phyloP scores from a whole-genome alignment of 495 filamentous ascomycete species.

The Hypoxylon trugodes region DNA sequence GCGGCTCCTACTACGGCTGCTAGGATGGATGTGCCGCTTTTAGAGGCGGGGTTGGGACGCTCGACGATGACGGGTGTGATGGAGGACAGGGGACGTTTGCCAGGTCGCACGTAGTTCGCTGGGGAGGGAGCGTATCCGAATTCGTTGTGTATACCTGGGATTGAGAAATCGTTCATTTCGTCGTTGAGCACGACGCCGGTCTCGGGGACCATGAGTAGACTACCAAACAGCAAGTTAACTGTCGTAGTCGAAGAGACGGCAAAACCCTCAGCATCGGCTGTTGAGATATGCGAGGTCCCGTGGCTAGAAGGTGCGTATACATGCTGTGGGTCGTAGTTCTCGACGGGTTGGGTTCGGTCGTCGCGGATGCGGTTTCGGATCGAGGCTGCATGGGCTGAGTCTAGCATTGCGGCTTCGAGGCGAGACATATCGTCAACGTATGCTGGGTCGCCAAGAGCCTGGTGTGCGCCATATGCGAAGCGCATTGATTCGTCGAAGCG shows the following conservation, averaged over 20 bases:
- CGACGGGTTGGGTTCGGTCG: slow-evolving; percentile 68
- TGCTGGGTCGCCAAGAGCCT: slow-evolving; percentile 77
- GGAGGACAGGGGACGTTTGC: slow-evolving; percentile 77
- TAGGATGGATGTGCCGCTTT: slow-evolving; percentile 46
- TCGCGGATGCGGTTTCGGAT: slow-evolving; percentile 77
- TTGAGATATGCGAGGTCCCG: slow-evolving; percentile 79
- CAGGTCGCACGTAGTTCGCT: slow-evolving; percentile 76
- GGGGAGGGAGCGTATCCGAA: slow-evolving; percentile 80
- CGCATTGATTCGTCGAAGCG: slow-evolving; percentile 86
- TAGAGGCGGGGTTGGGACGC: slow-evolving; percentile 46
- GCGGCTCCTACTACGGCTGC: slow-evolving; percentile 71
- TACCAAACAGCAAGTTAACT: slow-evolving; percentile 86
- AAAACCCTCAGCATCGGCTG: slow-evolving; percentile 73
- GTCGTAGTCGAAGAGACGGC: slow-evolving; percentile 81
- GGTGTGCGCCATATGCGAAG: slow-evolving; percentile 80
- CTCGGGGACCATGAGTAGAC: slow-evolving; percentile 77
- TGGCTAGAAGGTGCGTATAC: slow-evolving; percentile 56
- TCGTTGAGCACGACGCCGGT: slow-evolving; percentile 88
- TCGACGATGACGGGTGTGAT: slow-evolving; percentile 77
- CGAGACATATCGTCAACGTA: slow-evolving; percentile 69
- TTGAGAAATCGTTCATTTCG: slow-evolving; percentile 87
- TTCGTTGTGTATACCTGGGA: slow-evolving; percentile 72
- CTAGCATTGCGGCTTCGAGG: slow-evolving; percentile 65
- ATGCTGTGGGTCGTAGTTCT: slow-evolving; percentile 70
- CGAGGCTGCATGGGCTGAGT: slow-evolving; percentile 59